Evolutionary conservation across 2,329 filamentous ascomycete genomes (phyloP).

Genomic region (Rutstroemia sp.): DNA sequence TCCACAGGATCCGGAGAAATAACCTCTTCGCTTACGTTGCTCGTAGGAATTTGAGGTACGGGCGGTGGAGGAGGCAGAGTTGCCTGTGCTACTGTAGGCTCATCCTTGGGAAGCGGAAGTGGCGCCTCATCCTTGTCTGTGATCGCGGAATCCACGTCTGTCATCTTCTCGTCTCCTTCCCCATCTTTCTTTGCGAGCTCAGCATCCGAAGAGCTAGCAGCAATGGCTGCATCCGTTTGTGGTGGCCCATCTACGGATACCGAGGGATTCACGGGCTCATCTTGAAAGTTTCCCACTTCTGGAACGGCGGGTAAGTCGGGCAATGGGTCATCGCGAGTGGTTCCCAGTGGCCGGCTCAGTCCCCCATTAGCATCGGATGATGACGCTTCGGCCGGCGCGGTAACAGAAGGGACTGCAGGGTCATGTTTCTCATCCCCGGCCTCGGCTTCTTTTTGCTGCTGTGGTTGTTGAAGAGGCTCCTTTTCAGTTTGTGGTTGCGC

Average conservation of each 20-base stretch:
- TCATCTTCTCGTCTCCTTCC: constrained; percentile 22
- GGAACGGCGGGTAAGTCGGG: constrained; percentile 27
- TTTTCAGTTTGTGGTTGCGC: constrained; percentile 23
- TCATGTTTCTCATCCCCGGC: constrained; percentile 11
- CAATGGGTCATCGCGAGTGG: constrained; percentile 25
- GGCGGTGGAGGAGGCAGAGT: constrained; percentile 20
- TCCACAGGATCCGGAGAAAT: constrained; percentile 21
- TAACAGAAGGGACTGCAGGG: constrained; percentile 9
- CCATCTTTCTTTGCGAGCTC: constrained; percentile 17
- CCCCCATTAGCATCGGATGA: constrained; percentile 20
- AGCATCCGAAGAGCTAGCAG: not conserved
- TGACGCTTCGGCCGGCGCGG: not conserved
- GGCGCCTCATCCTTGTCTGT: constrained; percentile 20
- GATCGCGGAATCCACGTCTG: constrained; percentile 18
- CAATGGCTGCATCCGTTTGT: not conserved
- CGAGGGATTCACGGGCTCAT: constrained; percentile 17
- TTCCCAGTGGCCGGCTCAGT: constrained; percentile 9
- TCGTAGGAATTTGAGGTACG: constrained; percentile 22
- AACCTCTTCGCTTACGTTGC: constrained; percentile 15
- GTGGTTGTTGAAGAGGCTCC: constrained; percentile 19
- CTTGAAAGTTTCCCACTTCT: constrained; percentile 20
- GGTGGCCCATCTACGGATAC: constrained; percentile 9
- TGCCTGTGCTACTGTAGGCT: constrained; percentile 14
- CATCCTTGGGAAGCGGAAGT: constrained; percentile 18
- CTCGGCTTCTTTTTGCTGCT: constrained; percentile 14